A percentile compares a stretch with the other conserved stretches of the same genome.
phyloP scores from a whole-genome alignment of 1,284 basidiomycete genomes.

The Fomitopsis pinicola region DNA sequence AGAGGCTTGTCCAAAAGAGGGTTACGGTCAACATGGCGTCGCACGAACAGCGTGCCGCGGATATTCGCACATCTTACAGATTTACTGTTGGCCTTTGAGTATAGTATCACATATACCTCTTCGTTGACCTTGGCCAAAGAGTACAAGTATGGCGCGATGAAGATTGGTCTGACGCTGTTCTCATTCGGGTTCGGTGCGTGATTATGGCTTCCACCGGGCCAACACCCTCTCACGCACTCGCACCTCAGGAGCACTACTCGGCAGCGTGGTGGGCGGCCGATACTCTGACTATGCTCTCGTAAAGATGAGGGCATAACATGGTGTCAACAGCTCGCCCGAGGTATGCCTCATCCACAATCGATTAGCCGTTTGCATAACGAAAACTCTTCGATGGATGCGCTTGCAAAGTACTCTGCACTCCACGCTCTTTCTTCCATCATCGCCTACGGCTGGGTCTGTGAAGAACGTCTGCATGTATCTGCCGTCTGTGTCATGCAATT shows the following conservation, averaged over 20 bases:
- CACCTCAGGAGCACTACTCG: constrained; percentile 53
- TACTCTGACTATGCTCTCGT: constrained; percentile 69
- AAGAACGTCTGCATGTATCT: constrained; percentile 59
- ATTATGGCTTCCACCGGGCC: background rate
- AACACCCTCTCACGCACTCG: background rate
- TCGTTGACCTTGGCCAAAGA: constrained; percentile 58
- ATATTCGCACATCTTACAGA: too few species aligned
- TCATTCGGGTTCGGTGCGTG: constrained; percentile 62
- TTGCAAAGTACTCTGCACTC: constrained; percentile 59
- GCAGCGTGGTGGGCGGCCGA: constrained; percentile 72
- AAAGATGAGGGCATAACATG: constrained; percentile 53
- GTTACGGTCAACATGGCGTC: too few species aligned
- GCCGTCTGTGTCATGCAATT: constrained; percentile 62
- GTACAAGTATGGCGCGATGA: constrained; percentile 68
- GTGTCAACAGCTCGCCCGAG: constrained; percentile 63
- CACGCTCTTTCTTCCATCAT: constrained; percentile 53
- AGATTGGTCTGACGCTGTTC: constrained; percentile 73
- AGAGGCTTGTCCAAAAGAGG: too few species aligned
- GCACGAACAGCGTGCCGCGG: too few species aligned
- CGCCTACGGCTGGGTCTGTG: constrained; percentile 74
- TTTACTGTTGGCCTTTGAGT: constrained; percentile 62
- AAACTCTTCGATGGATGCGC: constrained; percentile 52
- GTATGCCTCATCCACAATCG: constrained; percentile 29
- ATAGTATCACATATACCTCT: constrained; percentile 67
- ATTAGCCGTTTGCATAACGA: background rate